phyloP scores from a whole-genome alignment of 768 basidiomycete genomes.

The Pisolithus orientalis region DNA sequence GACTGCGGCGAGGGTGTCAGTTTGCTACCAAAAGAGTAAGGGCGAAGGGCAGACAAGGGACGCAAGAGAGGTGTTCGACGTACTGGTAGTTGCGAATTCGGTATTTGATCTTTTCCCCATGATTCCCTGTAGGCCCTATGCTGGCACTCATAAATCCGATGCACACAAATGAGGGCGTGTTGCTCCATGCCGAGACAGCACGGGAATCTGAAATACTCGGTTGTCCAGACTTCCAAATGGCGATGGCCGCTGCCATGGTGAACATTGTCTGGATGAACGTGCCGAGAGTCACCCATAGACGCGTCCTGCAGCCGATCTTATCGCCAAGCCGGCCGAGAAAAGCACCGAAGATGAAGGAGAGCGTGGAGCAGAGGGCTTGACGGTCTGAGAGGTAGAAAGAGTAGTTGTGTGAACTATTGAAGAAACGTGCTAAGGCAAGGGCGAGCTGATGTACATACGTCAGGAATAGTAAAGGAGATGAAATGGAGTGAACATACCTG shows the following conservation, averaged over 20 bases:
- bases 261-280: slow-evolving; percentile 71
- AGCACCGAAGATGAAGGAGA: slow-evolving; percentile 74
- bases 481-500: slow-evolving; percentile 36
- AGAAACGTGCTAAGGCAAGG: slow-evolving; percentile 78
- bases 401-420: slow-evolving; percentile 45
- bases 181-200: slow-evolving; percentile 66
- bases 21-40: too few relatives aligned
- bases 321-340: slow-evolving; percentile 82
- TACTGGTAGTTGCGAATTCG: slow-evolving; percentile 73
- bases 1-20: slow-evolving; percentile 34
- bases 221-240: slow-evolving; percentile 66
- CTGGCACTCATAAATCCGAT: slow-evolving; percentile 77
- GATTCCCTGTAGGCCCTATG: slow-evolving; percentile 76
- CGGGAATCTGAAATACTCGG: slow-evolving; percentile 46
- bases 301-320: slow-evolving; percentile 63
- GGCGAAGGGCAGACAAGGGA: too few relatives aligned
- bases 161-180: slow-evolving; percentile 57
- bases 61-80: slow-evolving; percentile 19
- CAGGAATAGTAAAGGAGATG: neutral
- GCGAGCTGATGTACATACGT: slow-evolving; percentile 45
- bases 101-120: slow-evolving; percentile 70
- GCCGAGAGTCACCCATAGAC: slow-evolving; percentile 67
- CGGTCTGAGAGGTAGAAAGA: slow-evolving; percentile 77
- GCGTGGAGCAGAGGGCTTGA: slow-evolving; percentile 75
- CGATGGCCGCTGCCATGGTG: slow-evolving; percentile 66